These are phyloP conservation scores for Aciculosporium take DNA, from an alignment of 2,329 filamentous ascomycete genomes.

Conservation along the genomic window DNA sequence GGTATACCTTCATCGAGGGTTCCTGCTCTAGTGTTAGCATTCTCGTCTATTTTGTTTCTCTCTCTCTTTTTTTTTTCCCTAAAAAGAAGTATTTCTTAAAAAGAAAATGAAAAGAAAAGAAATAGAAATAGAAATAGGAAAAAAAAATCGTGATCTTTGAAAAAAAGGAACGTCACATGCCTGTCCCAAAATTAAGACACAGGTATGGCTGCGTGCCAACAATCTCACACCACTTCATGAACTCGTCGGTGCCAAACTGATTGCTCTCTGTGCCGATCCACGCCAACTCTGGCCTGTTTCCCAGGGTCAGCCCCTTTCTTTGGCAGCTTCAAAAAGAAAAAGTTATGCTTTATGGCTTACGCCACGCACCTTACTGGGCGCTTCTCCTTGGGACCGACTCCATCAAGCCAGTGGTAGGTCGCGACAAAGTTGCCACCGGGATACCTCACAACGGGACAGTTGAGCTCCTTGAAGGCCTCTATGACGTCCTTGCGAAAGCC, in stretches of 20 bases:
- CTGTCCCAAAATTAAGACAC: conserved; percentile 1
- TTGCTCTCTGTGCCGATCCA: conserved; percentile 1
- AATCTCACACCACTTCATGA: neutral
- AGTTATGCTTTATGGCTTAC: no score
- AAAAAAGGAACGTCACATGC: neutral
- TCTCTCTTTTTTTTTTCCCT: neutral
- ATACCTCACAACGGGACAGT: neutral
- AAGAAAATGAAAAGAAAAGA: no score
- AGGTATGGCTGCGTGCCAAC: neutral
- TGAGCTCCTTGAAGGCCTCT: neutral
- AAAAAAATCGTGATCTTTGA: neutral
- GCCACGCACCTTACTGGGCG: neutral
- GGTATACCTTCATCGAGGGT: conserved; percentile 1
- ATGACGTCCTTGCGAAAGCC: neutral
- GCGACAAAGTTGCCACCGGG: neutral
- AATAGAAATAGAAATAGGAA: no score
- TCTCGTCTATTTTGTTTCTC: neutral
- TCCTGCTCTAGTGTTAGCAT: neutral
- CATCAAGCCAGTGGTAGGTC: conserved; percentile 1
- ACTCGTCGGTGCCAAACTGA: neutral
- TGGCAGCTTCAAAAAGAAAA: neutral
- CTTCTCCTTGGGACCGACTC: neutral
- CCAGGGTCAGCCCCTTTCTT: no score
- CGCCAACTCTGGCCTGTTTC: neutral
- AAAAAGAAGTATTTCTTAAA: no score